Evolutionary conservation across 2,329 filamentous ascomycete species (phyloP).

Genomic region (Aureobasidium sp.): DNA sequence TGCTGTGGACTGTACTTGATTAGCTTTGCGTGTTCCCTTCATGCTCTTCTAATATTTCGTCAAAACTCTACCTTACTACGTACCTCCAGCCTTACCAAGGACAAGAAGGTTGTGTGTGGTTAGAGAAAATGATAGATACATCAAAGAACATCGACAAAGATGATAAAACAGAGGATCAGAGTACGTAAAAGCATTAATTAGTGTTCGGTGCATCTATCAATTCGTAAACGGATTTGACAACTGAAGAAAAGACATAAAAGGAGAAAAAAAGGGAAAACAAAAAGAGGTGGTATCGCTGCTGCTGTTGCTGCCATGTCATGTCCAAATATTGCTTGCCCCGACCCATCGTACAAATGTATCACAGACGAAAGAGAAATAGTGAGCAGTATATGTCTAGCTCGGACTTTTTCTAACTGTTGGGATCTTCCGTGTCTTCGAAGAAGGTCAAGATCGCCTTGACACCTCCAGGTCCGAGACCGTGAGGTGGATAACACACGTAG

Average conservation of each 20-base stretch:
- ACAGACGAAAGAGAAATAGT: neutral
- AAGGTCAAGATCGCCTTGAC: conserved; percentile 82
- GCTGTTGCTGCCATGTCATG: conserved; percentile 1
- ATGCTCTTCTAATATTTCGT: neutral
- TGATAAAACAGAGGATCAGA: neutral
- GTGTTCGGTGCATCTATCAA: conserved; percentile 2
- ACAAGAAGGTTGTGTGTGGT: neutral
- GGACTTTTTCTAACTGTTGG: neutral
- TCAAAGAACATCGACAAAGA: neutral
- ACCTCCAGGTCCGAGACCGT: conserved; percentile 73
- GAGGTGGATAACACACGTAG: conserved; percentile 83
- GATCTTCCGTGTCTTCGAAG: conserved; percentile 59
- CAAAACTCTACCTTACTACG: neutral
- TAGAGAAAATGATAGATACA: neutral
- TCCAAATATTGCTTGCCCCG: neutral
- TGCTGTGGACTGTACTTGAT: neutral
- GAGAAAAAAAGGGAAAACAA: neutral
- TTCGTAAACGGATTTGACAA: neutral
- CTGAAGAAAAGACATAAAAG: neutral
- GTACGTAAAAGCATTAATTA: conserved; percentile 6
- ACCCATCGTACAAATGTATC: neutral
- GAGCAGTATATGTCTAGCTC: neutral
- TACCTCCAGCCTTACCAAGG: neutral
- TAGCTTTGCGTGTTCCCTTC: neutral
- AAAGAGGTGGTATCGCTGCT: neutral